Evolutionary conservation across 2,329 filamentous ascomycete species (phyloP).

Genomic region (Coniochaeta ligniaria): DNA sequence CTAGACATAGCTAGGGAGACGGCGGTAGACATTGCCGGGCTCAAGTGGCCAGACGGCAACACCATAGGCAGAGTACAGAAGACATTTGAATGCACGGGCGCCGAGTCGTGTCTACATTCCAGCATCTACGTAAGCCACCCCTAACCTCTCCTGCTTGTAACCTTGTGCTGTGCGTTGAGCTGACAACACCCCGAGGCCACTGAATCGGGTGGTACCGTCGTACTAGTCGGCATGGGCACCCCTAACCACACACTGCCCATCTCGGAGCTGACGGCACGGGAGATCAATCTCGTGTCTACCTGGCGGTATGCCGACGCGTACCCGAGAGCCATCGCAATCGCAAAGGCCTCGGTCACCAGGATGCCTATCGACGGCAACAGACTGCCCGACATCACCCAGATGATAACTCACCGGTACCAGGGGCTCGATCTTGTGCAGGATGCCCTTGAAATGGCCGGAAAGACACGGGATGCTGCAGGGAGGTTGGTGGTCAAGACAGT

Average conservation of each 20-base stretch:
- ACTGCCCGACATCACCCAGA: conserved; percentile 57
- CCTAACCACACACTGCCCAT: conserved; percentile 69
- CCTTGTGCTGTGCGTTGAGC: neutral
- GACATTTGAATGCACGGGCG: conserved; percentile 3
- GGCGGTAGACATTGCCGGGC: neutral
- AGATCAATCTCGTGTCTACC: conserved; percentile 72
- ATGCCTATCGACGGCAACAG: conserved; percentile 45
- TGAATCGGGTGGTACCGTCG: conserved; percentile 62
- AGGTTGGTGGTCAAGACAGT: conserved; percentile 70
- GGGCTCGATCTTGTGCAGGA: conserved; percentile 54
- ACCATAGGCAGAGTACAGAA: neutral
- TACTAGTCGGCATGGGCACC: conserved; percentile 75
- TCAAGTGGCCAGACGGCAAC: neutral
- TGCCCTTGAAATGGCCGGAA: conserved; percentile 64
- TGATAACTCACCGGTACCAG: conserved; percentile 67
- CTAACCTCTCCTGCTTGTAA: too few relatives aligned
- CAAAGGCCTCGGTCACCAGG: conserved; percentile 40
- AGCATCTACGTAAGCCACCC: conserved; percentile 5
- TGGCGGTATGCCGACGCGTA: conserved; percentile 76
- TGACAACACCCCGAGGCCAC: conserved; percentile 54
- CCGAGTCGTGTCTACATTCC: conserved; percentile 3
- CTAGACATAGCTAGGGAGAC: neutral
- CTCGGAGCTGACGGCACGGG: conserved; percentile 63
- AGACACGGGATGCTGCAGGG: conserved; percentile 59
- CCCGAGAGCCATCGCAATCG: neutral